phyloP scores from a whole-genome alignment of 148 eudicot genomes.

The Silene uniflora region DNA sequence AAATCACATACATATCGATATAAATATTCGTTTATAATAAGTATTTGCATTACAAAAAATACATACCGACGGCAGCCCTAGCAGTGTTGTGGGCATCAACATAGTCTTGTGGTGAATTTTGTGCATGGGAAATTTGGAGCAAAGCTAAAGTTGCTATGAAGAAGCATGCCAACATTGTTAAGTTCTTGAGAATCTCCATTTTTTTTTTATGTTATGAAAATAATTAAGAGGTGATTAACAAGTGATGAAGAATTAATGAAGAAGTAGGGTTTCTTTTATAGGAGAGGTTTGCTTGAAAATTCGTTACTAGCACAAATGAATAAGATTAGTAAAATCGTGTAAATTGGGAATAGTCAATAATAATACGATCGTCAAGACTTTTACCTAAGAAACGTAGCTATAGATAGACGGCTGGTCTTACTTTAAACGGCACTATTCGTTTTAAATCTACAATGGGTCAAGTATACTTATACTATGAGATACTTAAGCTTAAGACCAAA shows the following conservation, averaged over 20 bases:
- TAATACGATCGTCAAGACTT: too few relatives aligned
- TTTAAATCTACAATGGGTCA: too few relatives aligned
- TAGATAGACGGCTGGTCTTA: too few relatives aligned
- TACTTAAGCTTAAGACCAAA: too few relatives aligned
- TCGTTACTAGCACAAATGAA: neutral
- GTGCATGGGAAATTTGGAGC: slow-evolving; percentile 20
- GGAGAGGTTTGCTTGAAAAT: neutral
- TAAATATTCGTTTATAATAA: neutral
- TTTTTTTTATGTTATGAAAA: neutral
- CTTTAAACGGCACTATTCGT: too few relatives aligned
- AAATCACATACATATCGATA: neutral
- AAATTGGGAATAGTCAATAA: too few relatives aligned
- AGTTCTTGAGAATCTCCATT: neutral
- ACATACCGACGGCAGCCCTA: slow-evolving; percentile 30
- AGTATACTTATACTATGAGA: too few relatives aligned
- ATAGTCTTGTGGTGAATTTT: slow-evolving; percentile 34
- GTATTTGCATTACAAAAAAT: too few relatives aligned
- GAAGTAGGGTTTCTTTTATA: slow-evolving; percentile 5
- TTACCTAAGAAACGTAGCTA: too few relatives aligned
- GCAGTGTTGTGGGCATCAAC: slow-evolving; percentile 32
- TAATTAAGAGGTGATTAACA: neutral
- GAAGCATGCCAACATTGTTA: neutral
- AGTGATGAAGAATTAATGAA: neutral
- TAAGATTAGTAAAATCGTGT: too few relatives aligned
- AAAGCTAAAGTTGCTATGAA: neutral